Conservation (phyloP, 805 yeast genomes). For the Wickerhamomyces subpelliculosus region DNA sequence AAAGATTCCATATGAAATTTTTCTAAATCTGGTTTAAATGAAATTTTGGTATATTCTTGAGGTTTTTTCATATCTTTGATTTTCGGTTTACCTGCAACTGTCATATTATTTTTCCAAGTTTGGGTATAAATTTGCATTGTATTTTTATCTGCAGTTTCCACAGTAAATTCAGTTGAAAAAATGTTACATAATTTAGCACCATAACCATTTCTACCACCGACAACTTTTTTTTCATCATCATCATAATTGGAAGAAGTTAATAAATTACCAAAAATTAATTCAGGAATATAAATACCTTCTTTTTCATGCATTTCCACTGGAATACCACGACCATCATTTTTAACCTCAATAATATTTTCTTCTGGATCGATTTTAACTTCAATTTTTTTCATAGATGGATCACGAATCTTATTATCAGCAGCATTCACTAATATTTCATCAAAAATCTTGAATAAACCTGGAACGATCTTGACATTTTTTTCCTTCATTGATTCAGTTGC, state of each 20-base stretch:
- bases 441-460: conserved; percentile 92
- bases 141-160: conserved; percentile 81
- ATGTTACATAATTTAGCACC: conserved; percentile 98
- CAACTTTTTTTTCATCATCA: conserved; percentile 90
- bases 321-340: conserved; percentile 92
- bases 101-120: conserved; percentile 86
- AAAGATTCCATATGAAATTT: conserved; percentile 81
- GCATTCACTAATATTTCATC: conserved; percentile 97
- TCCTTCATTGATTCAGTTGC: conserved; percentile 53
- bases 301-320: conserved; percentile 91
- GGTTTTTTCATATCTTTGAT: conserved; percentile 46
- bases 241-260: conserved; percentile 94
- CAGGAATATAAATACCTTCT: conserved; percentile 91
- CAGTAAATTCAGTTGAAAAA: conserved; percentile 77
- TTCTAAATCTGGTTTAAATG: conserved; percentile 80
- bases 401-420: conserved; percentile 96
- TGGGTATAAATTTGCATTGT: conserved; percentile 64
- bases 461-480: conserved; percentile 71
- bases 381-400: conserved; percentile 79
- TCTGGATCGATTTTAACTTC: conserved; percentile 79
- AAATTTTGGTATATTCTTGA: conserved; percentile 77
- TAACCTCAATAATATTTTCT: conserved; percentile 65
- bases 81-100: conserved; percentile 64
- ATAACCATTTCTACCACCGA: conserved; percentile 98
- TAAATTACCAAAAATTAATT: conserved; percentile 90